Conservation (phyloP, 352 stramenopile genomes). For the Pythium insidiosum region DNA sequence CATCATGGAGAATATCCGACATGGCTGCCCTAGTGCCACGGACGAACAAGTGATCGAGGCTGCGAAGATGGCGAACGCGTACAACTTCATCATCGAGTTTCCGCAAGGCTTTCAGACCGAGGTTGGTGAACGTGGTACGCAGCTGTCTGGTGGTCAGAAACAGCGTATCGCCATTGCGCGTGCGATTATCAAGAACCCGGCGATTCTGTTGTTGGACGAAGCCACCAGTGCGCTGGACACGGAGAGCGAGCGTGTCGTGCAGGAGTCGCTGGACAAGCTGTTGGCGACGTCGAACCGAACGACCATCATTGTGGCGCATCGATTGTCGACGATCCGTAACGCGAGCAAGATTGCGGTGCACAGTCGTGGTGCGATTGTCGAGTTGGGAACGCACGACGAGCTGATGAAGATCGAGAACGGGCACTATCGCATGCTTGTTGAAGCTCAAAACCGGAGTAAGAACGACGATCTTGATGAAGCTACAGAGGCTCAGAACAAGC, state of each 20-base stretch:
- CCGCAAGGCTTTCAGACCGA: conserved; percentile 80
- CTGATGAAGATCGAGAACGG: conserved; percentile 41
- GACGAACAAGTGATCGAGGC: conserved; percentile 5
- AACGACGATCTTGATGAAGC: conserved; percentile 2
- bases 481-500: no score
- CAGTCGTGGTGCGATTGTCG: conserved; percentile 57
- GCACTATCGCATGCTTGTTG: conserved; percentile 16
- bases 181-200: conserved; percentile 80
- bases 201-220: conserved; percentile 82
- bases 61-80: conserved; percentile 3
- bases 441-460: conserved; percentile 1
- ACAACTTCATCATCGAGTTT: conserved; percentile 79
- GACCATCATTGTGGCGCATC: conserved; percentile 77
- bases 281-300: conserved; percentile 54
- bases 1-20: conserved; percentile 13
- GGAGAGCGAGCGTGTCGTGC: conserved; percentile 78
- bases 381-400: conserved; percentile 73
- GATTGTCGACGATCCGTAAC: conserved; percentile 68
- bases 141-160: conserved; percentile 89
- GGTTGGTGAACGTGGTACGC: conserved; percentile 79
- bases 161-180: conserved; percentile 91
- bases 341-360: conserved; percentile 82
- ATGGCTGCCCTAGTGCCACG: conserved; percentile 1
- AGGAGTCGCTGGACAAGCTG: conserved; percentile 80
- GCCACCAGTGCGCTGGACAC: conserved; percentile 72